Percentiles rank a stretch among this genome's conserved stretches.
Conservation (phyloP, 208 protist genomes). For the Strigomonas culicis region DNA sequence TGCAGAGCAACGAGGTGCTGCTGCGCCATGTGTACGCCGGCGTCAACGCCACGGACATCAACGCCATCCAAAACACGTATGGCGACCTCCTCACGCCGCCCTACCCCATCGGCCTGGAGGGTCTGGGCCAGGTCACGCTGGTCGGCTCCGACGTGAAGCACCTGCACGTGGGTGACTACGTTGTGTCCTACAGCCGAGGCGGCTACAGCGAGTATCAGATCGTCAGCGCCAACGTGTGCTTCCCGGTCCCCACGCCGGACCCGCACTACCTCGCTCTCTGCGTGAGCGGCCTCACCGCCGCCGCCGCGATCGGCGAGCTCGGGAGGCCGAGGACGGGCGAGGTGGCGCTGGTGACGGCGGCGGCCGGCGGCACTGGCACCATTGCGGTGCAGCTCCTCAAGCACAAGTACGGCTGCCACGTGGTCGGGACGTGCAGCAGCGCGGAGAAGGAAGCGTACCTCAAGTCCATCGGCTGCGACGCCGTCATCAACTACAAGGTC, state of each 20-base stretch:
- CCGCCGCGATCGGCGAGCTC: constrained; percentile 29
- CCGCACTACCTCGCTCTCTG: constrained; percentile 30
- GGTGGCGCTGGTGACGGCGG: constrained; percentile 48
- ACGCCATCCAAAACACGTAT: constrained; percentile 26
- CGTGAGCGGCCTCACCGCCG: constrained; percentile 32
- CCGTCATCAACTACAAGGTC: constrained; percentile 45
- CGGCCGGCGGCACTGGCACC: constrained; percentile 51
- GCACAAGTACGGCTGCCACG: constrained; percentile 35
- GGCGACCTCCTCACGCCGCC: constrained; percentile 18
- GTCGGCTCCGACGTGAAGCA: constrained; percentile 18
- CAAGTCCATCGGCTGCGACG: constrained; percentile 37
- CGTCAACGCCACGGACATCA: constrained; percentile 41
- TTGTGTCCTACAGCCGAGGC: constrained; percentile 21
- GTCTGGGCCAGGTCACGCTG: constrained; percentile 24
- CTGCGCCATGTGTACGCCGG: constrained; percentile 27
- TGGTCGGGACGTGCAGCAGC: constrained; percentile 58
- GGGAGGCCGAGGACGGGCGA: constrained; percentile 30
- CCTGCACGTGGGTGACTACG: constrained; percentile 21
- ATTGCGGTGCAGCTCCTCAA: constrained; percentile 67
- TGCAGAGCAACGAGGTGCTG: constrained; percentile 19
- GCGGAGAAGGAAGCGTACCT: constrained; percentile 48
- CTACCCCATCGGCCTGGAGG: constrained; percentile 29
- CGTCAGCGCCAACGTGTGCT: constrained; percentile 15
- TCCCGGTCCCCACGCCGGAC: constrained; percentile 16
- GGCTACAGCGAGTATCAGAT: constrained; percentile 39